Evolutionary conservation across 2,329 filamentous ascomycete species (phyloP), one percentile per base, ranked within the genome.

Genomic region (Colletotrichum sp.): DNA sequence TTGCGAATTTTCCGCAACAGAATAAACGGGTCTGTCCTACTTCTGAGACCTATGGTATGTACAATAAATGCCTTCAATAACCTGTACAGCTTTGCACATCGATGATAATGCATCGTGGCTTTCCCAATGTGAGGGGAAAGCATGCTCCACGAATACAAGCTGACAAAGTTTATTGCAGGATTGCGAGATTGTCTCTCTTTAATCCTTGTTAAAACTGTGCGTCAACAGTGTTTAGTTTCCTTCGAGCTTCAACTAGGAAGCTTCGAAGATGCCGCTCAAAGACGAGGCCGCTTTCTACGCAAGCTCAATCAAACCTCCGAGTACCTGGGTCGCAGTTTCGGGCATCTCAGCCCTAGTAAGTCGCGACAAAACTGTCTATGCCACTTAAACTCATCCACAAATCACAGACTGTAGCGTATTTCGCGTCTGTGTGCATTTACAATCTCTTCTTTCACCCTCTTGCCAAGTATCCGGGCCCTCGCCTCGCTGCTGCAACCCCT

Each of bases 381-480:
- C 36, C 5, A 44, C 36, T 44, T 21, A 13, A 13, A 0, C 21
- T 21, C 21, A 57, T 26, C 12, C 1, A 21, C 7, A 26, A 21
- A 57, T 9, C 57, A n/a, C 28, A 71, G 39, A 21, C 39, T 3
- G 10, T 26, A 7, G 15, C 16, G 2, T 71, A 71, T 21, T 21
- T 55, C 4, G n/a, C n/a, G 3, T 4, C 8, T 8, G 15, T 55
- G 10, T 32, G 26, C 5, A 16, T 82, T 26, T 82, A 83, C 76
- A 84, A 83, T 71, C 76, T 84, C 72, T 81, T 79, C 75, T 72
- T 84, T 30, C 83, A 85, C 70, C 83, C 83, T 1, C 82, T 85
- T 16, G 70, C 77, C 15, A 64, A 59, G 7, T 82, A 79, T 71
- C 83, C 83, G 3, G 83, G 82, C 2, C 83, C 83, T 15, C 68